Evolutionary conservation across 2,329 filamentous ascomycete genomes (phyloP).

Genomic region (Alternaria sp.): DNA sequence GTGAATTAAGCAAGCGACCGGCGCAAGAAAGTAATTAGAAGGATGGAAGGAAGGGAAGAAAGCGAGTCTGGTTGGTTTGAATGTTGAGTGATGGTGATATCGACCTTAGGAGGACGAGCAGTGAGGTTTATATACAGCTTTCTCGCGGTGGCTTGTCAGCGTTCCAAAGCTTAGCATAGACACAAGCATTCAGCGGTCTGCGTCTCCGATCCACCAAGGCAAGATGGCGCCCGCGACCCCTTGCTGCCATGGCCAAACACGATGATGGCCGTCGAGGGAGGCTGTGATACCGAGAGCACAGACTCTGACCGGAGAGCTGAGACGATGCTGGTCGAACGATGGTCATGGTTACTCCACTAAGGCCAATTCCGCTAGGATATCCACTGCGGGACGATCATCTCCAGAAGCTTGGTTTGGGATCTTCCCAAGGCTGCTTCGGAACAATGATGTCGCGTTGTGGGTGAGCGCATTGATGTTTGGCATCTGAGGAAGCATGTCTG

Average conservation of each 20-base stretch:
- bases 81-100: constrained; percentile 32
- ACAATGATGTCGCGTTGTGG: constrained; percentile 25
- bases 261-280: constrained; percentile 10
- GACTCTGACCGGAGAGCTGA: constrained; percentile 26
- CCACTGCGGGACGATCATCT: constrained; percentile 29
- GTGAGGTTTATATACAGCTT: constrained; percentile 37
- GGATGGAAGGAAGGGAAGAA: constrained; percentile 34
- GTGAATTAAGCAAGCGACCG: constrained; percentile 43
- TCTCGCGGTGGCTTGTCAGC: background rate
- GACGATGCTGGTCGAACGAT: constrained; percentile 38
- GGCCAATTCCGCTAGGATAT: constrained; percentile 14
- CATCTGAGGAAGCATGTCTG: constrained; percentile 27
- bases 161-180: constrained; percentile 37
- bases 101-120: constrained; percentile 16
- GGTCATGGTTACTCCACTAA: constrained; percentile 10
- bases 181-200: constrained; percentile 35
- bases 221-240: background rate
- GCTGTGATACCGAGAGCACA: constrained; percentile 32
- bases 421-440: constrained; percentile 16
- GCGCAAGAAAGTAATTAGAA: constrained; percentile 44
- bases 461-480: constrained; percentile 40
- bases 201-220: constrained; percentile 12
- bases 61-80: constrained; percentile 26
- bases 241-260: constrained; percentile 22
- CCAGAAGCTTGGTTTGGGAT: constrained; percentile 17